Evolutionary conservation across 2,329 filamentous ascomycete genomes (phyloP).

Genomic region (Calonectria pseudoturangicola): DNA sequence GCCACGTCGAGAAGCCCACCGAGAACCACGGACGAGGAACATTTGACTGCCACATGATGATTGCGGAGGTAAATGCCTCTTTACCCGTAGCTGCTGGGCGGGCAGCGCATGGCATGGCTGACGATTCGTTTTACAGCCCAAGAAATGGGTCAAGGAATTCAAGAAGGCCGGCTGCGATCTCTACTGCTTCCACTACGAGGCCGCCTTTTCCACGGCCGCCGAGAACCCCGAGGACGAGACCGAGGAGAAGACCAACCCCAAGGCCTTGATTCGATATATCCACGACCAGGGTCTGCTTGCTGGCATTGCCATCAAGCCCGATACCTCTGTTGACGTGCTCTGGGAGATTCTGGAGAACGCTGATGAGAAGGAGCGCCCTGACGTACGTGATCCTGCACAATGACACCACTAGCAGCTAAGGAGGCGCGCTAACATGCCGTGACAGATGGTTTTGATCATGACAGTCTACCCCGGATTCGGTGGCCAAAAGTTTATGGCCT

Average conservation of each 20-base stretch:
- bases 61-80: conserved; percentile 83
- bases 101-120: conserved; percentile 31
- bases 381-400: conserved; percentile 77
- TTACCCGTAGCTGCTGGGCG: neutral
- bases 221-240: conserved; percentile 83
- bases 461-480: conserved; percentile 98
- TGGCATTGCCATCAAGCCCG: conserved; percentile 96
- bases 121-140: conserved; percentile 76
- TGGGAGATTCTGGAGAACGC: conserved; percentile 89
- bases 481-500: conserved; percentile 98
- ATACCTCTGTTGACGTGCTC: conserved; percentile 91
- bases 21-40: conserved; percentile 86
- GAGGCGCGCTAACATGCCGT: conserved; percentile 38
- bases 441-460: conserved; percentile 98
- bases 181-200: conserved; percentile 99
- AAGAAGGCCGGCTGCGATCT: conserved; percentile 94
- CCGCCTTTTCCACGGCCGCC: conserved; percentile 90
- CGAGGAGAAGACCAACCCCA: conserved; percentile 85
- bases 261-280: conserved; percentile 91
- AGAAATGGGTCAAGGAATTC: conserved; percentile 98
- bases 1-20: conserved; percentile 85
- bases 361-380: conserved; percentile 85
- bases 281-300: conserved; percentile 92
- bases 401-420: neutral
- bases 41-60: conserved; percentile 99